These are phyloP conservation scores for Tolypocladium pustulatum DNA, from an alignment of 2,329 filamentous ascomycete species.

Conservation along the genomic window DNA sequence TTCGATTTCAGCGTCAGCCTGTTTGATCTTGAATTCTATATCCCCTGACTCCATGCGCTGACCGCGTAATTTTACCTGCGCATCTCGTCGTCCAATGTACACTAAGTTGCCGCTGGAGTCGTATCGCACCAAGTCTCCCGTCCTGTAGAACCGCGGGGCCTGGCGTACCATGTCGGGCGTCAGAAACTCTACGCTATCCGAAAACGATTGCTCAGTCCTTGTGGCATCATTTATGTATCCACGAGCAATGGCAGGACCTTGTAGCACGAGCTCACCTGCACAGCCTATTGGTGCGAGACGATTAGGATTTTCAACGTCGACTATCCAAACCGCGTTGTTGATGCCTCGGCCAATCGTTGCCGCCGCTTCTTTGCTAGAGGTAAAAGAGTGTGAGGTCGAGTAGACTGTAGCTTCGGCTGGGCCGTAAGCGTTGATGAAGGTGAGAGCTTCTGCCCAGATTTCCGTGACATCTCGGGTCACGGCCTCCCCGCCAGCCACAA, in stretches of 20 bases:
- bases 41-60: constrained; percentile 13
- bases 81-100: constrained; percentile 1
- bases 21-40: constrained; percentile 7
- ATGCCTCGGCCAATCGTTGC: constrained; percentile 5
- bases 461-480: constrained; percentile 1
- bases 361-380: constrained; percentile 2
- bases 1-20: not conserved
- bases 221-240: constrained; percentile 26
- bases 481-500: constrained; percentile 7
- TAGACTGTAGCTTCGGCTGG: constrained; percentile 9
- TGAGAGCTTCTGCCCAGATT: constrained; percentile 7
- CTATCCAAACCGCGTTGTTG: constrained; percentile 4
- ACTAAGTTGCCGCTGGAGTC: not conserved
- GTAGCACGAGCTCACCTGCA: constrained; percentile 4
- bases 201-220: constrained; percentile 2
- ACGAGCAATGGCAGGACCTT: constrained; percentile 27
- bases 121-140: constrained; percentile 7
- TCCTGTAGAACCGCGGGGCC: constrained; percentile 2
- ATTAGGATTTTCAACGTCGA: not conserved
- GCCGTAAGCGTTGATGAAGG: constrained; percentile 8
- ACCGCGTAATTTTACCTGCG: constrained; percentile 9
- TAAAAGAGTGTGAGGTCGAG: constrained; percentile 4
- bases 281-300: constrained; percentile 2
- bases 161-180: constrained; percentile 9
- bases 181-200: constrained; percentile 8